phyloP scores from a whole-genome alignment of 176 grass and related monocot species.

The Oryza glaberrima region DNA sequence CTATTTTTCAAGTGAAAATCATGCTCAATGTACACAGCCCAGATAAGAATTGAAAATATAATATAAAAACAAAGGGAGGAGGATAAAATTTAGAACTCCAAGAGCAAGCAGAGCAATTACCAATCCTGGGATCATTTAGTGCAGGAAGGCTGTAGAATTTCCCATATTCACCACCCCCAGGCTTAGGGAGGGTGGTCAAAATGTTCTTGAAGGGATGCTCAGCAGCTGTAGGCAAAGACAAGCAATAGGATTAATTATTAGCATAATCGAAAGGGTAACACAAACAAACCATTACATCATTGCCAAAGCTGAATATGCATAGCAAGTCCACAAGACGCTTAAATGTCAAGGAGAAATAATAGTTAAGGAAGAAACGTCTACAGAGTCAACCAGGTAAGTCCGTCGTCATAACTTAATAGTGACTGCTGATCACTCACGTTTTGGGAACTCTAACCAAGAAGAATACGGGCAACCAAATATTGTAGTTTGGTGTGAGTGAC shows the following conservation, averaged over 20 bases:
- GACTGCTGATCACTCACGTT: not conserved
- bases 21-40: not conserved
- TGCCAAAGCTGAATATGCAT: constrained; percentile 6
- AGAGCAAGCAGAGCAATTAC: constrained; percentile 49
- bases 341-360: not conserved
- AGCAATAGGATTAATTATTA: constrained; percentile 12
- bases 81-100: not conserved
- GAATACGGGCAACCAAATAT: not conserved
- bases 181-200: constrained; percentile 82
- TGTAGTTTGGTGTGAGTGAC: not conserved
- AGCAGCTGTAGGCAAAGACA: constrained; percentile 53
- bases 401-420: constrained; percentile 4
- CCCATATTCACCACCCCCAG: constrained; percentile 81
- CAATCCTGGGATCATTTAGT: constrained; percentile 84
- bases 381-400: constrained; percentile 25
- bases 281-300: constrained; percentile 15
- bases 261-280: not conserved
- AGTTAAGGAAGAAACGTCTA: constrained; percentile 6
- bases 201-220: constrained; percentile 70
- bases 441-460: not conserved
- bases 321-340: not conserved
- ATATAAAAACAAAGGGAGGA: not conserved
- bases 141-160: constrained; percentile 86
- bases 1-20: too few species aligned
- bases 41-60: constrained; percentile 18